phyloP scores from a whole-genome alignment of 2,329 filamentous ascomycete genomes.

The Westerdykella sp. region DNA sequence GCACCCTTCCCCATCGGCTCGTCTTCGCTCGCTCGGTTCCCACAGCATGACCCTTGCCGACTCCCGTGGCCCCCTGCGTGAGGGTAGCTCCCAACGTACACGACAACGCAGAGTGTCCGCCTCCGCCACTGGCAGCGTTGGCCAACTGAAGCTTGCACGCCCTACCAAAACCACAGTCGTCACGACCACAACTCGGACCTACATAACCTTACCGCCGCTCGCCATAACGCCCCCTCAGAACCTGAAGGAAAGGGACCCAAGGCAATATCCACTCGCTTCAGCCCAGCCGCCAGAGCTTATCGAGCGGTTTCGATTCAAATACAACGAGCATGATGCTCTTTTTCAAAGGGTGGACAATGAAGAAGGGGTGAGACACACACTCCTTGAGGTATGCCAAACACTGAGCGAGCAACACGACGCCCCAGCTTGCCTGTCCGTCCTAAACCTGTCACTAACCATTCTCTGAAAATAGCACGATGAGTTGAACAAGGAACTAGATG shows the following conservation, averaged over 20 bases:
- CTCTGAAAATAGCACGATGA: constrained; percentile 13
- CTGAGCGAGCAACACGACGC: constrained; percentile 8
- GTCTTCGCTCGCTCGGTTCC: neutral
- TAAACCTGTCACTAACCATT: constrained; percentile 8
- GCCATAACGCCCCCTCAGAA: constrained; percentile 67
- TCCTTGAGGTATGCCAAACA: constrained; percentile 47
- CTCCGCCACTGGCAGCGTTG: constrained; percentile 41
- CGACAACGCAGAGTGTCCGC: constrained; percentile 24
- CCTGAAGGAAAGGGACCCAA: constrained; percentile 69
- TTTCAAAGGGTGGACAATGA: constrained; percentile 58
- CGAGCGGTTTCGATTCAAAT: constrained; percentile 67
- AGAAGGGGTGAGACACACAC: constrained; percentile 38
- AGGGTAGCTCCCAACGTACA: constrained; percentile 21
- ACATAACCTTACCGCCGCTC: constrained; percentile 74
- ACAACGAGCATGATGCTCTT: constrained; percentile 55
- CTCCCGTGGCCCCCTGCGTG: constrained; percentile 17
- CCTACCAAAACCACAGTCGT: constrained; percentile 63
- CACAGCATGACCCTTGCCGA: constrained; percentile 24
- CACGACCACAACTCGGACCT: constrained; percentile 88
- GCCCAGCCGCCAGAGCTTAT: constrained; percentile 76
- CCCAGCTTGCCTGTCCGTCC: neutral
- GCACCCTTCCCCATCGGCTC: neutral
- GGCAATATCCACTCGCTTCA: constrained; percentile 81
- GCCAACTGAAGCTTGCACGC: constrained; percentile 56
- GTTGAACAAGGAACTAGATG: constrained; percentile 40